Conservation (phyloP, 2,329 filamentous ascomycete genomes). For the Zymoseptoria tritici region DNA sequence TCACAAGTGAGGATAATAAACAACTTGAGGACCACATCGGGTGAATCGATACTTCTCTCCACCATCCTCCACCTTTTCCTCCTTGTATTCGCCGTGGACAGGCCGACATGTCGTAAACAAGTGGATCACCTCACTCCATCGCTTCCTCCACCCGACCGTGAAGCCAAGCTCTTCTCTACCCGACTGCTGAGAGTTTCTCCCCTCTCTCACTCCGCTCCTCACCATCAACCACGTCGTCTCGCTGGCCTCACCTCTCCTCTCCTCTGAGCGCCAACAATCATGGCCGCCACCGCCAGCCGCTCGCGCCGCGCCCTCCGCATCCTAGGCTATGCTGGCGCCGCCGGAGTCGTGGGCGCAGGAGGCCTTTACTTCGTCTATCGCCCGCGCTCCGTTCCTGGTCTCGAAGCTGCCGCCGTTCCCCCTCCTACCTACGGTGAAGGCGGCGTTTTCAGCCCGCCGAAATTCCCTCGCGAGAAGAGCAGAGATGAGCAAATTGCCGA, state of each 20-base stretch:
- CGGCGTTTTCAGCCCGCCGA: constrained; percentile 59
- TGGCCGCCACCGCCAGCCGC: constrained; percentile 22
- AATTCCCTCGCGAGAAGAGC: constrained; percentile 56
- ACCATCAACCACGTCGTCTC: background rate
- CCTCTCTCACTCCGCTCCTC: background rate
- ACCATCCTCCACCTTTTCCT: background rate
- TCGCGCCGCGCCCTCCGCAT: constrained; percentile 42
- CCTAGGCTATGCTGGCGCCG: constrained; percentile 52
- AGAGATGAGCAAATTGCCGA: constrained; percentile 58
- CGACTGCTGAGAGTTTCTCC: background rate
- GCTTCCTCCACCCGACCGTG: background rate
- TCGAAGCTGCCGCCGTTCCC: constrained; percentile 59
- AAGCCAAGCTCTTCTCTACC: background rate
- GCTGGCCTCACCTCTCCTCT: background rate
- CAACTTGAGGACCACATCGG: background rate
- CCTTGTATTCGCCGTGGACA: background rate
- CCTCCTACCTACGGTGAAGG: constrained; percentile 63
- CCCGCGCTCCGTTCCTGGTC: constrained; percentile 64
- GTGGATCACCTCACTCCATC: background rate
- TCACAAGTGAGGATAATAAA: background rate
- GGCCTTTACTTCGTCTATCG: constrained; percentile 58
- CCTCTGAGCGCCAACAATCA: background rate
- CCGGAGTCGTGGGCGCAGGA: constrained; percentile 47
- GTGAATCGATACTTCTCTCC: background rate
- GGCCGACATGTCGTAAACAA: background rate